Base-by-base conservation (phyloP, 192 early-diverging fungal genomes). In the Radiomyces spectabilis region DNA sequence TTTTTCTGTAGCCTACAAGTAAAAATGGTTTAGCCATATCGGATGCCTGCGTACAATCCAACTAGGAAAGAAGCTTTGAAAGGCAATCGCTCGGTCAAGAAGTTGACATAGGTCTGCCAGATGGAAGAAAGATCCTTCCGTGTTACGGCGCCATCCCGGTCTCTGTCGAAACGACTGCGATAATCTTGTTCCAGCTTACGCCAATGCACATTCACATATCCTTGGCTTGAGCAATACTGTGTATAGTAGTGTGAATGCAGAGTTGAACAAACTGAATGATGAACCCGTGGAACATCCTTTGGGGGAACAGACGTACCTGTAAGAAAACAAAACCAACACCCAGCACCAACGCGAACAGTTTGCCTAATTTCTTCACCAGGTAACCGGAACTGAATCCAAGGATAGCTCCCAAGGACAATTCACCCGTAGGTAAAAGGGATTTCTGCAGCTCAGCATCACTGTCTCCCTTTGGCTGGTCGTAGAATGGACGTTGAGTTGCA, bases 301-400 rank as follows among this genome's bases (percentile, higher is more conserved):
- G n/a, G n/a, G n/a, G n/a, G n/a, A n/a, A n/a, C n/a, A n/a, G n/a
- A n/a, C 24, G 35, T 49, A 76, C 33, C 35, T 77, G 75, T 8
- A 77, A 30, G 32, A 55, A 72, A 12, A 78, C 63, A 51, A 78
- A 78, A 1, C 57, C 69, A 0, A 69, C 39, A 21, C 76, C 76
- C 12, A 74, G 56, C 1, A 69, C 64, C 1, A 71, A 30, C 35
- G 71, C 71, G 48, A 74, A 62, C 29, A 74, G 26, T 43, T 74
- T 74, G 21, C 76, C 73, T 1, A 78, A 49, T 25, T 78, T 78
- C 48, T 78, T 78, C 24, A 72, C 48, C 41, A 78, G 49, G 24
- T 55, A 78, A 2, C 76, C 76, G 9, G 76, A 68, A 39, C 76
- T 74, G 5, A 78, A 38, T 29, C 76, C 76, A 47, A 78, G 59